These are phyloP conservation scores for Eucommia ulmoides DNA, from an alignment of 257 asterid genomes.

Conservation along the genomic window DNA sequence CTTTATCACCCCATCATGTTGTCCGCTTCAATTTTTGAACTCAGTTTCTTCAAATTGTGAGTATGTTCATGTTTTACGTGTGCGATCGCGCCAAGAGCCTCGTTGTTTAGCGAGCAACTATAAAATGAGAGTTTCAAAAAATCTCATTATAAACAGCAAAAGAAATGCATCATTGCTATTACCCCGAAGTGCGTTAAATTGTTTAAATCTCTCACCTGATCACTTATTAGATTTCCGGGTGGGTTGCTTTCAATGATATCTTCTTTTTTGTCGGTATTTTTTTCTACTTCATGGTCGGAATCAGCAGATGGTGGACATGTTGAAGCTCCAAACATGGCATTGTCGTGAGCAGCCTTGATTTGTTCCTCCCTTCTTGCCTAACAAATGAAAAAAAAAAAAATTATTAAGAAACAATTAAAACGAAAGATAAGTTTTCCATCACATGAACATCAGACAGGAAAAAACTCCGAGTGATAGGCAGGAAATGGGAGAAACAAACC, in stretches of 20 bases:
- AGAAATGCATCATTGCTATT: neutral
- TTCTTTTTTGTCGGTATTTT: constrained; percentile 7
- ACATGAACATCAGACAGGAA: neutral
- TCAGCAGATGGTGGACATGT: constrained; percentile 26
- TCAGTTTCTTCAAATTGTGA: neutral
- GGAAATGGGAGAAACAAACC: constrained; percentile 23
- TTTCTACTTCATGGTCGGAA: constrained; percentile 26
- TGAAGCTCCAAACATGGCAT: constrained; percentile 78
- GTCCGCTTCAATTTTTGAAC: no score
- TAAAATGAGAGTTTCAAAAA: constrained; percentile 5
- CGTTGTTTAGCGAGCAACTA: constrained; percentile 49
- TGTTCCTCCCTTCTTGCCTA: constrained; percentile 64
- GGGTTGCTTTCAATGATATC: constrained; percentile 22
- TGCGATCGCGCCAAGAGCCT: constrained; percentile 84
- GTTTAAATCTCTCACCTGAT: constrained; percentile 40
- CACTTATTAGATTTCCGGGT: constrained; percentile 39
- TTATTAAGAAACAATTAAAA: neutral
- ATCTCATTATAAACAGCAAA: neutral
- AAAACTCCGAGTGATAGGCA: no score
- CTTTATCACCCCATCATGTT: no score
- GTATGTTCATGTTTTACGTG: constrained; percentile 28
- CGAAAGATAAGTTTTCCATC: neutral
- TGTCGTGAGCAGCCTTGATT: constrained; percentile 67
- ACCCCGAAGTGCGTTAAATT: neutral
- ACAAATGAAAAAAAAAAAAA: constrained; percentile 2